phyloP scores from a whole-genome alignment of 2,329 filamentous ascomycete species.

The Epichloe sp. region DNA sequence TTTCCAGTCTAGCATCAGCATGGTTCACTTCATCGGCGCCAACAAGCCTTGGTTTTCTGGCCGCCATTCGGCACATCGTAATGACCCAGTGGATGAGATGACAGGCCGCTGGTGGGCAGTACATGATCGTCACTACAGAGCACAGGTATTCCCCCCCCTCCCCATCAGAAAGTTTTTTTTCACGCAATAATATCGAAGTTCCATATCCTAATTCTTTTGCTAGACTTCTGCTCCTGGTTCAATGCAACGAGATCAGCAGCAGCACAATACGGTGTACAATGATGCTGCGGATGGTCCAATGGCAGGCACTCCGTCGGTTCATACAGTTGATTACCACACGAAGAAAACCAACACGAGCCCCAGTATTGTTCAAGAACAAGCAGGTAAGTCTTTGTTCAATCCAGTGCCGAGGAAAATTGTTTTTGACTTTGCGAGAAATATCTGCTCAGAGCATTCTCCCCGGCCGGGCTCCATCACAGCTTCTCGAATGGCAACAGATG shows the following conservation, averaged over 20 bases:
- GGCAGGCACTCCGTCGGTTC: background rate
- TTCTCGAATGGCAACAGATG: background rate
- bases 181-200: background rate
- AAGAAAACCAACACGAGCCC: background rate
- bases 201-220: background rate
- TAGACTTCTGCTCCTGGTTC: background rate
- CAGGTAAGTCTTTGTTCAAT: background rate
- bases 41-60: constrained; percentile 78
- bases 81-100: constrained; percentile 68
- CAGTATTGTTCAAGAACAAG: background rate
- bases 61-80: constrained; percentile 38
- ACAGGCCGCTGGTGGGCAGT: constrained; percentile 85
- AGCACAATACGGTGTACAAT: background rate
- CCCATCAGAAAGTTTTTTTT: background rate
- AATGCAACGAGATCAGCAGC: background rate
- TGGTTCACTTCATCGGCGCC: constrained; percentile 88
- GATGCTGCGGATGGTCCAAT: background rate
- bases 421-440: background rate
- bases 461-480: background rate
- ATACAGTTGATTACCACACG: background rate
- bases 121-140: constrained; percentile 73
- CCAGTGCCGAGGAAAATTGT: background rate
- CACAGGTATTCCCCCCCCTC: constrained; percentile 26
- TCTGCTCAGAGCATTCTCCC: background rate
- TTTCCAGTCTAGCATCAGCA: constrained; percentile 77